These are phyloP conservation scores for Caryopteris hybrid DNA, from an alignment of 305 asterid species.

Conservation along the genomic window DNA sequence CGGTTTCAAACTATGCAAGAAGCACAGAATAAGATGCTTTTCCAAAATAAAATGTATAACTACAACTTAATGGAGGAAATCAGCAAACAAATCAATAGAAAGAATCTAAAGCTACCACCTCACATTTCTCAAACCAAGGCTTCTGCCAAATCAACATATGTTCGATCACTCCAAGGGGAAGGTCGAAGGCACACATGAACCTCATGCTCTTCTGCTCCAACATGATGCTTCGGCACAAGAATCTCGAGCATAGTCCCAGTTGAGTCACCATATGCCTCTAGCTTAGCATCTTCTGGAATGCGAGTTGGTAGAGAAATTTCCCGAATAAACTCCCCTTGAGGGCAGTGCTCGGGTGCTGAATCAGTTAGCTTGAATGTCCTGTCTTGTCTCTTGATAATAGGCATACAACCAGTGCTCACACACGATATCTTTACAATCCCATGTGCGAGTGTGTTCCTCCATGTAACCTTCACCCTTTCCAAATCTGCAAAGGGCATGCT, in stretches of 20 bases:
- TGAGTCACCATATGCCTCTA: slow-evolving; percentile 78
- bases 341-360: slow-evolving; percentile 69
- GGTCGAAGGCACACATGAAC: slow-evolving; percentile 77
- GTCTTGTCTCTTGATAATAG: slow-evolving; percentile 55
- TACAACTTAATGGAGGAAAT: not conserved
- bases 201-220: slow-evolving; percentile 78
- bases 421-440: slow-evolving; percentile 73
- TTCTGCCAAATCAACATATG: slow-evolving; percentile 42
- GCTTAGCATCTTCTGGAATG: slow-evolving; percentile 83
- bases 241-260: slow-evolving; percentile 73
- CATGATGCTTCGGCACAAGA: slow-evolving; percentile 64
- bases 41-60: not conserved
- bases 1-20: not conserved
- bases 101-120: slow-evolving; percentile 19
- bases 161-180: slow-evolving; percentile 49
- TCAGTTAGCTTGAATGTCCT: slow-evolving; percentile 68
- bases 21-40: not conserved
- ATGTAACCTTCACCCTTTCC: slow-evolving; percentile 67
- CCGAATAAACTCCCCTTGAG: slow-evolving; percentile 70
- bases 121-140: slow-evolving; percentile 19
- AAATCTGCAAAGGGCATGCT: slow-evolving; percentile 79
- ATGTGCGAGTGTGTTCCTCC: slow-evolving; percentile 73
- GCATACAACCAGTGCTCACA: slow-evolving; percentile 54
- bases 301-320: slow-evolving; percentile 72
- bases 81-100: slow-evolving; percentile 27